Conservation (phyloP, 768 basidiomycete genomes). For the Tricholoma terreum region DNA sequence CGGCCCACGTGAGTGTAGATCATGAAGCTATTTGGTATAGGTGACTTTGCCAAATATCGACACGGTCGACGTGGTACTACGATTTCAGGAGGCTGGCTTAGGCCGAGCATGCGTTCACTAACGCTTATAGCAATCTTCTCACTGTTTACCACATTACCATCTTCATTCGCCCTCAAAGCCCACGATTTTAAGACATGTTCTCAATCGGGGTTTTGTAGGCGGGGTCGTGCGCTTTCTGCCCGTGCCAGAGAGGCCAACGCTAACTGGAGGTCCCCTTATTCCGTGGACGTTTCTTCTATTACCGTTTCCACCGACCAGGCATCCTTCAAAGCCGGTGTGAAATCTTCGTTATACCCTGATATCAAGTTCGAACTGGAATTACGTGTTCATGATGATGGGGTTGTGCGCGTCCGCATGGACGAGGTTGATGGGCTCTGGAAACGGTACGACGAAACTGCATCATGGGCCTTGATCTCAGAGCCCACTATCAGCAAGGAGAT, state of each 20-base stretch:
- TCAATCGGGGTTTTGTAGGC: slow-evolving; percentile 92
- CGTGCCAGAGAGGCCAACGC: slow-evolving; percentile 58
- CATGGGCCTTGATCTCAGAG: slow-evolving; percentile 81
- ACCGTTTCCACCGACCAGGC: slow-evolving; percentile 50
- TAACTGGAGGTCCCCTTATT: slow-evolving; percentile 86
- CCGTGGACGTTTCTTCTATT: slow-evolving; percentile 58
- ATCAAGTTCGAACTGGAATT: slow-evolving; percentile 81
- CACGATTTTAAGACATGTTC: slow-evolving; percentile 93
- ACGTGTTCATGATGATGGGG: slow-evolving; percentile 82
- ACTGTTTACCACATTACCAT: slow-evolving; percentile 31
- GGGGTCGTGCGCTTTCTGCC: slow-evolving; percentile 76
- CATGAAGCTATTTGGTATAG: no score
- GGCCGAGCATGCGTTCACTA: slow-evolving; percentile 32
- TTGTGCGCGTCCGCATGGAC: slow-evolving; percentile 91
- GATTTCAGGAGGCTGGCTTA: slow-evolving; percentile 14
- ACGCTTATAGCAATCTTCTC: slow-evolving; percentile 34
- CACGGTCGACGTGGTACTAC: no score
- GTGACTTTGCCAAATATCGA: no score
- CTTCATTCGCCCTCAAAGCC: slow-evolving; percentile 60
- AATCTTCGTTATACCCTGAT: slow-evolving; percentile 79
- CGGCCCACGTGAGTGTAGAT: no score
- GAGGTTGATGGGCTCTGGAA: slow-evolving; percentile 76
- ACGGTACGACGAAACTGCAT: slow-evolving; percentile 88
- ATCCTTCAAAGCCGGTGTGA: slow-evolving; percentile 70
- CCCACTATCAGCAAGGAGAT: slow-evolving; percentile 61